phyloP scores from a whole-genome alignment of 2,329 filamentous ascomycete genomes.

The Fusarium protoensiforme region DNA sequence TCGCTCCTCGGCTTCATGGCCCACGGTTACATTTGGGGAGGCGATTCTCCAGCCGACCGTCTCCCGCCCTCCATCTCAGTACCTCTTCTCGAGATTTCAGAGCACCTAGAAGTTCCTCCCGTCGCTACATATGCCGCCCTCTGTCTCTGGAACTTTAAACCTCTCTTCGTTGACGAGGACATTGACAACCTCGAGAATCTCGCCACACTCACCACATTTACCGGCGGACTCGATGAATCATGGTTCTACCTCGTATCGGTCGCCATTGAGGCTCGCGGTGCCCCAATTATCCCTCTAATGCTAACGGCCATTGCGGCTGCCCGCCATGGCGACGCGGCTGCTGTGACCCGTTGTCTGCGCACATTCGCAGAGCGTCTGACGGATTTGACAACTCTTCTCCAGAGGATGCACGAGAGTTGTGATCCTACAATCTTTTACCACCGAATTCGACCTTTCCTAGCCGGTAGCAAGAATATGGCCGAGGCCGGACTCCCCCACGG shows the following conservation, averaged over 20 bases:
- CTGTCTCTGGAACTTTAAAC: constrained; percentile 97
- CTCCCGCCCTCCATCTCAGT: constrained; percentile 86
- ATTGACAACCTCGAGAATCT: constrained; percentile 89
- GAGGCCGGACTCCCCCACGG: constrained; percentile 91
- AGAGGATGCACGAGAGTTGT: constrained; percentile 94
- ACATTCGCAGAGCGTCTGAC: constrained; percentile 89
- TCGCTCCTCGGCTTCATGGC: constrained; percentile 89
- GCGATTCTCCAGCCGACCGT: constrained; percentile 80
- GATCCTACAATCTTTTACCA: constrained; percentile 96
- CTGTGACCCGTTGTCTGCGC: constrained; percentile 81
- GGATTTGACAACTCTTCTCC: constrained; percentile 80
- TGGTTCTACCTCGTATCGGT: constrained; percentile 99
- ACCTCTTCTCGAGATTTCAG: constrained; percentile 81
- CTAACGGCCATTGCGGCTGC: constrained; percentile 86
- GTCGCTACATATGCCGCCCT: constrained; percentile 95
- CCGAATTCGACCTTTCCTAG: constrained; percentile 93
- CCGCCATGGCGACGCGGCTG: constrained; percentile 73
- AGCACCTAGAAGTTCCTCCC: constrained; percentile 84
- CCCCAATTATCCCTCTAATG: constrained; percentile 88
- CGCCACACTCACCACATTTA: constrained; percentile 88
- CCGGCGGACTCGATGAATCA: constrained; percentile 93
- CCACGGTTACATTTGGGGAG: constrained; percentile 97
- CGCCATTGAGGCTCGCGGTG: constrained; percentile 93
- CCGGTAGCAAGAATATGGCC: constrained; percentile 97
- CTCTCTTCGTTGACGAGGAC: constrained; percentile 84